Evolutionary conservation across 1,284 basidiomycete species (phyloP), one percentile per base, ranked within the genome.

Genomic region (Austroboletus novae-zelandiae): DNA sequence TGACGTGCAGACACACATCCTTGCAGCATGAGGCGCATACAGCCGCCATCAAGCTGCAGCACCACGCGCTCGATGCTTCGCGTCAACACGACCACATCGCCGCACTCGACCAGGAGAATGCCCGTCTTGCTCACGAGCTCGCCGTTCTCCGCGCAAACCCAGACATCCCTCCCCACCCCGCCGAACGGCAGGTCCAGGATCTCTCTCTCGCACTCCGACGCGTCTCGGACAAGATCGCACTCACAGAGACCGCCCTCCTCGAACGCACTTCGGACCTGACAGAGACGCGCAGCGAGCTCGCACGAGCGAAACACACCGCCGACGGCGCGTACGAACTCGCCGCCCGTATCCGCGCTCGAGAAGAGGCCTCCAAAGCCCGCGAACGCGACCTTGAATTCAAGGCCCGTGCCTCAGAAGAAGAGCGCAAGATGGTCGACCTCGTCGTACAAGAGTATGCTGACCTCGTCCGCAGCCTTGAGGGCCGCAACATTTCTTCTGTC

Each of bases 381-480:
- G 77, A 81, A 58, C 64, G 76, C 27, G 76, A 76, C 7, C 68
- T 68, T 44, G 71, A 78, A 57, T 57, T 72, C 41, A 74, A 73
- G 52, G 61, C 71, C 9, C 54, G 53, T 20, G 66, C 66, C 1
- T 68, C 69, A 4, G 78, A 86, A 51, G 81, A 86, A 57, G 77
- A 84, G 52, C 68, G 73, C 27, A 76, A 71, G 55, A 79, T 88
- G 74, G 73, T 77, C 23, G 85, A 89, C 53, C 63, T 79, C 30
- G 83, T 80, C 3, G 75, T 89, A 15, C 72, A 76, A 44, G 84
- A 89, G 56, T 89, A 89, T 48, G 86, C 86, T 0, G 78, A 78
- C 51, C 76, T 89, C 10, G 86, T 89, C 11, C 74, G 85, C 30
- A 74, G 70, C 1, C 71, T 89, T 32, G 79, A 82, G 57, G 75